phyloP scores from a whole-genome alignment of 1,284 basidiomycete genomes.

The Ustilago curta region DNA sequence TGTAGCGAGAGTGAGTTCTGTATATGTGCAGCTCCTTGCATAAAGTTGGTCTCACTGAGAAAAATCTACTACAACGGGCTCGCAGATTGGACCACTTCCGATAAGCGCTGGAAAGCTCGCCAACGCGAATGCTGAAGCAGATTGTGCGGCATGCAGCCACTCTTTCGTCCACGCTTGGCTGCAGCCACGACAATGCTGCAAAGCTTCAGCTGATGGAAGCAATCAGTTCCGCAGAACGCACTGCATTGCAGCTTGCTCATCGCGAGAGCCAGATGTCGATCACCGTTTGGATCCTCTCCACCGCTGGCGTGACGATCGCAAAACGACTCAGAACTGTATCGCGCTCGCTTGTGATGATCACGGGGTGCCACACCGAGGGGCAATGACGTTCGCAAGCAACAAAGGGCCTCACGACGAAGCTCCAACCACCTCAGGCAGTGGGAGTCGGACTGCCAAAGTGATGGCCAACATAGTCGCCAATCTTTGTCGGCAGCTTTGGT shows the following conservation, averaged over 20 bases:
- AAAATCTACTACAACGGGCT: not conserved
- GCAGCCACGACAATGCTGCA: not conserved
- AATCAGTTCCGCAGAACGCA: not conserved
- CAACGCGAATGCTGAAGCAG: not conserved
- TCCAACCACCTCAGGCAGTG: not conserved
- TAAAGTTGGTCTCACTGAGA: not conserved
- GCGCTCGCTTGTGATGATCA: constrained; percentile 6
- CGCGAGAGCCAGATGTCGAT: not conserved
- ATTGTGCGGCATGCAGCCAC: not conserved
- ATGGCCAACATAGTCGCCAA: too few species aligned
- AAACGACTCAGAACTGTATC: constrained; percentile 5
- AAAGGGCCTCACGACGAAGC: not conserved
- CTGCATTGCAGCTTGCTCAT: constrained; percentile 1
- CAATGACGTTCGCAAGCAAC: constrained; percentile 21
- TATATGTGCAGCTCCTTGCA: constrained; percentile 6
- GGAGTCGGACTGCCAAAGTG: constrained; percentile 13
- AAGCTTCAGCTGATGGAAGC: not conserved
- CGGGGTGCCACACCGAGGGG: constrained; percentile 10
- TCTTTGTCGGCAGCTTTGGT: not conserved
- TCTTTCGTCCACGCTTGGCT: not conserved
- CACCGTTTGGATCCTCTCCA: not conserved
- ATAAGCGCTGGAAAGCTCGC: constrained; percentile 1
- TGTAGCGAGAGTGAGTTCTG: too few species aligned
- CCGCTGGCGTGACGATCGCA: not conserved
- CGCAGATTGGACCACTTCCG: not conserved